These are phyloP conservation scores for Colletotrichum endophyticum DNA, from an alignment of 2,329 filamentous ascomycete genomes.

Conservation along the genomic window DNA sequence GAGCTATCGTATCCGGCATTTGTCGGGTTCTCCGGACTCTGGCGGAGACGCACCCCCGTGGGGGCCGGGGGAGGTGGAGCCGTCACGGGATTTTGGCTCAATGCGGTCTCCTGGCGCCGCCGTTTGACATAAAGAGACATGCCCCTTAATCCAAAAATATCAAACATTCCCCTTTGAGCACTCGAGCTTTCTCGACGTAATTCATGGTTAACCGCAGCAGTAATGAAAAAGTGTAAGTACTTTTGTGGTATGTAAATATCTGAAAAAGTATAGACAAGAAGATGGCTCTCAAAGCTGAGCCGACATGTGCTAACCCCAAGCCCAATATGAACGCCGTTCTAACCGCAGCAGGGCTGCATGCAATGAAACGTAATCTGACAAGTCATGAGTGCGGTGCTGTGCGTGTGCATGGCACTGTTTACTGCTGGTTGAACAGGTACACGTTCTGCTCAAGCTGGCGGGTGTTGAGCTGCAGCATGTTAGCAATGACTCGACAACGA, in stretches of 20 bases:
- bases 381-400: background rate
- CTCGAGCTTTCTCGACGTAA: background rate
- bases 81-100: background rate
- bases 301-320: background rate
- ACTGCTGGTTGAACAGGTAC: slow-evolving; percentile 6
- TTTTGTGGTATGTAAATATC: background rate
- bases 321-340: background rate
- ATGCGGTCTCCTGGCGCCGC: background rate
- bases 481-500: background rate
- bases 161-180: rapidly evolving
- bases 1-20: background rate
- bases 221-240: background rate
- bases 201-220: background rate
- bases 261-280: slow-evolving; percentile 3
- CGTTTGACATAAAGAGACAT: background rate
- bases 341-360: background rate
- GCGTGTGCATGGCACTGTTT: background rate
- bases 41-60: background rate
- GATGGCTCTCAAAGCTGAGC: background rate
- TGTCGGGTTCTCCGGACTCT: background rate
- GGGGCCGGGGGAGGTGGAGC: background rate
- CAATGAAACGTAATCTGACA: background rate
- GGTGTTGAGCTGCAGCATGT: slow-evolving; percentile 5
- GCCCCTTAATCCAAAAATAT: background rate
- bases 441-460: slow-evolving; percentile 16